Evolutionary conservation across 805 yeast species (phyloP).

Genomic region (Myxozyma sirexii): DNA sequence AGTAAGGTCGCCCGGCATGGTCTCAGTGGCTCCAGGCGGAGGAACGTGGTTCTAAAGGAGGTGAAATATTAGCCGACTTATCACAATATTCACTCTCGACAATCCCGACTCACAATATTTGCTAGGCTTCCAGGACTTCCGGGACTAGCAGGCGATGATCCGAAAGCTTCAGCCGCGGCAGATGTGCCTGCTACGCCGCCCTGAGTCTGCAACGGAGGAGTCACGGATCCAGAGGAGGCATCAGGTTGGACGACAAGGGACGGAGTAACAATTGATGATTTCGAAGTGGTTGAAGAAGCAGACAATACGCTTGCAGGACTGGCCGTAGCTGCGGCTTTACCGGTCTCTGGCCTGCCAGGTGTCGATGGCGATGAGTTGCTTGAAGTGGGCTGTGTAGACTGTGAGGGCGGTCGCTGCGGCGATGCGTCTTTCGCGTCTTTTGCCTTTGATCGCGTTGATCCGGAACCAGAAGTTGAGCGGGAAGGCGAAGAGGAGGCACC

Average conservation of each 20-base stretch:
- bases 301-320: neutral
- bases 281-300: constrained; percentile 19
- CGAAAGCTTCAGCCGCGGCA: constrained; percentile 9
- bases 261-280: constrained; percentile 16
- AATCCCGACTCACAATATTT: too few relatives aligned
- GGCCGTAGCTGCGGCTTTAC: neutral
- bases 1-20: constrained; percentile 43
- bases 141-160: constrained; percentile 11
- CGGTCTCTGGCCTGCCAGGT: neutral
- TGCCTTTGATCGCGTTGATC: constrained; percentile 7
- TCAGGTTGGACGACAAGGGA: neutral
- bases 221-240: constrained; percentile 1
- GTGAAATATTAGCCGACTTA: neutral
- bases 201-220: constrained; percentile 5
- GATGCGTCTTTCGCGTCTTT: constrained; percentile 14
- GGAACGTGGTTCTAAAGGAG: constrained; percentile 28
- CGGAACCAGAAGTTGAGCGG: constrained; percentile 4
- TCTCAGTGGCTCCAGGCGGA: constrained; percentile 44
- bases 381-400: neutral
- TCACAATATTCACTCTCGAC: too few relatives aligned
- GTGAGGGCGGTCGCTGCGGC: neutral
- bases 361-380: constrained; percentile 1
- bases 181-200: constrained; percentile 15
- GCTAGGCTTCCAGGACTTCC: neutral
- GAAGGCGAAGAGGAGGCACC: constrained; percentile 4